phyloP scores from a whole-genome alignment of 2,329 filamentous ascomycete species.

The Periconia macrospinosa region DNA sequence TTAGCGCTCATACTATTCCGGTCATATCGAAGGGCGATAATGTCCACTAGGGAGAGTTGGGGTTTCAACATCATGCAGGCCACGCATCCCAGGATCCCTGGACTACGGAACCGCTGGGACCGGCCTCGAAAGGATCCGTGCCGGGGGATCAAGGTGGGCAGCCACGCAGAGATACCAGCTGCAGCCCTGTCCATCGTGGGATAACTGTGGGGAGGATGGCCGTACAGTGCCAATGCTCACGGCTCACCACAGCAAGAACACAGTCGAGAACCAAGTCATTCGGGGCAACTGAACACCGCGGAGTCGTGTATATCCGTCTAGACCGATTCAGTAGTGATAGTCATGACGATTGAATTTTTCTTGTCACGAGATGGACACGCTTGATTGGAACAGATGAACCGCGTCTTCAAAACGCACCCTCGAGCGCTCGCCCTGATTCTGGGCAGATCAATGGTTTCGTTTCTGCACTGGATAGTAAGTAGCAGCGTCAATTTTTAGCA shows the following conservation, averaged over 20 bases:
- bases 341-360: background rate
- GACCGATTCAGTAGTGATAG: background rate
- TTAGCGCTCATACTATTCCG: constrained; percentile 28
- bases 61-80: constrained; percentile 43
- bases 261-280: background rate
- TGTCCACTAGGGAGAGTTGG: constrained; percentile 32
- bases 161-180: constrained; percentile 15
- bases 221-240: background rate
- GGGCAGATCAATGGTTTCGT: constrained; percentile 23
- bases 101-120: constrained; percentile 36
- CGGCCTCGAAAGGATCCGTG: constrained; percentile 27
- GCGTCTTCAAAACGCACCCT: background rate
- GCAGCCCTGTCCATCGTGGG: constrained; percentile 6
- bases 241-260: too few species aligned
- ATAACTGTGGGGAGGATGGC: background rate
- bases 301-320: background rate
- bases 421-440: constrained; percentile 25
- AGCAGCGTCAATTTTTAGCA: constrained; percentile 8
- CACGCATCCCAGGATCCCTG: constrained; percentile 25
- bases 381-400: background rate
- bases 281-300: background rate
- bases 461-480: constrained; percentile 17
- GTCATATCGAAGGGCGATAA: constrained; percentile 29
- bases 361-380: background rate
- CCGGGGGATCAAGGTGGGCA: constrained; percentile 14